phyloP scores from a whole-genome alignment of 805 yeast species.

The Schwanniomyces sp. region DNA sequence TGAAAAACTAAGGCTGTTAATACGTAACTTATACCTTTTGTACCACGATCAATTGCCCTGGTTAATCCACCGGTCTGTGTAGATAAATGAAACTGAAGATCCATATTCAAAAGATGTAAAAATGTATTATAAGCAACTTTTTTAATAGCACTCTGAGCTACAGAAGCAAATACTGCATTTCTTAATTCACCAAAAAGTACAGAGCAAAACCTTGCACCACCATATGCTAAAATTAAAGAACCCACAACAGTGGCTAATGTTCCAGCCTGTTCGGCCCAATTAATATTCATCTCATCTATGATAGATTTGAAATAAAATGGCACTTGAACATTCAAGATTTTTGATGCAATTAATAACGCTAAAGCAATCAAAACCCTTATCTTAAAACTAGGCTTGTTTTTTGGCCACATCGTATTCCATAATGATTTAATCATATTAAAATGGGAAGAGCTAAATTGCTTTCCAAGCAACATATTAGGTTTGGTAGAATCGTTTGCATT shows the following conservation, averaged over 20 bases:
- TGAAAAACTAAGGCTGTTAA: constrained; percentile 97
- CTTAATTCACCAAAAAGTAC: constrained; percentile 92
- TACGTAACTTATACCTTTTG: constrained; percentile 94
- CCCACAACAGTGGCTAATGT: constrained; percentile 67
- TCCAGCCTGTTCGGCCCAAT: constrained; percentile 68
- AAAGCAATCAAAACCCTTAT: constrained; percentile 77
- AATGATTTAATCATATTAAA: constrained; percentile 61
- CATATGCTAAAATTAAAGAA: constrained; percentile 76
- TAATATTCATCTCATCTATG: constrained; percentile 90
- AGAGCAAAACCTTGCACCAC: constrained; percentile 91
- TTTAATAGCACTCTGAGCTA: constrained; percentile 91
- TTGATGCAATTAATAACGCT: constrained; percentile 71
- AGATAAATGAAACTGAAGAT: constrained; percentile 83
- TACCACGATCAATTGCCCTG: constrained; percentile 95
- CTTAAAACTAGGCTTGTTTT: constrained; percentile 62
- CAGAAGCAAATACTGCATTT: constrained; percentile 93
- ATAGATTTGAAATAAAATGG: constrained; percentile 89
- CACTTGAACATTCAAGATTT: constrained; percentile 88
- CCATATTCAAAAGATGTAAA: constrained; percentile 77
- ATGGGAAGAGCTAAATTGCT: constrained; percentile 40
- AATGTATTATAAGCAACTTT: constrained; percentile 88
- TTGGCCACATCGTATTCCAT: constrained; percentile 79
- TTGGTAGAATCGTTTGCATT: constrained; percentile 9
- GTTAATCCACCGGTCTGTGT: constrained; percentile 96
- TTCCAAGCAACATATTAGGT: constrained; percentile 22